Base-by-base conservation (phyloP, 768 basidiomycete genomes). In the Clavulina sp. region DNA sequence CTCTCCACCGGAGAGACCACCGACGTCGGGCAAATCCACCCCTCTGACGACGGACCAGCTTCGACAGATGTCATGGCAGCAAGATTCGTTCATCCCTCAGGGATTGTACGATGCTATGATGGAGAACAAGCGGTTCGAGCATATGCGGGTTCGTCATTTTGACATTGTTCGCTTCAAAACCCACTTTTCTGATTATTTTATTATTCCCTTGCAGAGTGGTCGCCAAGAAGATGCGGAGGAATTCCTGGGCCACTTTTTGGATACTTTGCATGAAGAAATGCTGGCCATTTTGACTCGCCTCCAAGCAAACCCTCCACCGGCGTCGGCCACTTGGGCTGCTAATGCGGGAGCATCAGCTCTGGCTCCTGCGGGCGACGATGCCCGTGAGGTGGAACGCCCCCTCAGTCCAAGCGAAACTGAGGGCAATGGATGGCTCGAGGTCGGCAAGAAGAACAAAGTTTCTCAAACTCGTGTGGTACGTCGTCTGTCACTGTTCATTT, bases 161-260 rank as follows among this genome's bases (percentile, higher is more conserved):
- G 54, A 55, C 26, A 54, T 26, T 28, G 43, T 9, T 26, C 13
- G 9, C 24, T 9, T 9, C 24, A 9, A 13, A 13, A 46, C 21
- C n/a, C 33, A 7, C 49, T 16, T 9, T 46, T 9, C 13, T 46
- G 16, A 26, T 28, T 38, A 9, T 38, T 38, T 19, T 38, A 38
- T 55, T 23, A 21, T 56, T 30, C 4, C 44, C 29, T 29, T 29
- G 4, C 57, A 88, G 76, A 78, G 85, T 33, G 91, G 91, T 0
- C 85, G 89, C 53, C 93, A 99, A 67, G 93, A 99, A 63, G 93
- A 99, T 53, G 93, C 92, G 6, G 92, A 99, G 64, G 93, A 99
- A 65, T 97, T 95, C 64, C 70, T 97, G n/a, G 93, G 93, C 2
- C 96, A 95, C 67, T 93, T 87, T 67, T 71, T 96, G 24, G 89